Percentiles rank a stretch among this genome's conserved stretches.
Conservation (phyloP, 192 early-diverging fungal genomes). For the Rhizophagus clarus region DNA sequence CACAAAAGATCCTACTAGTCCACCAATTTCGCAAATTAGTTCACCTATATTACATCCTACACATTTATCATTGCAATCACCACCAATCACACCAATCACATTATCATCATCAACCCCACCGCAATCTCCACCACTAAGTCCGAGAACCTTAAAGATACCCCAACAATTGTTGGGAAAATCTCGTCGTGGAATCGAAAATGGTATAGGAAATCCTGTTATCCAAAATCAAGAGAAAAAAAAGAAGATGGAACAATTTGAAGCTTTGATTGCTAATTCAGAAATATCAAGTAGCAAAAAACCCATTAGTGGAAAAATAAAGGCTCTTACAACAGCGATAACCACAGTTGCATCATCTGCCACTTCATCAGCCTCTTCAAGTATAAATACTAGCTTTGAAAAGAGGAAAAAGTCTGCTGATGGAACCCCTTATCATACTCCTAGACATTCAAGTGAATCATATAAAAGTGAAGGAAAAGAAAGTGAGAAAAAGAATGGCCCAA, state of each 20-base stretch:
- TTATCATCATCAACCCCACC: constrained; percentile 4
- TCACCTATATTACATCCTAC: neutral
- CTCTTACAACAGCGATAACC: neutral
- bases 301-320: constrained; percentile 2
- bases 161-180: neutral
- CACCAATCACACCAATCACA: neutral
- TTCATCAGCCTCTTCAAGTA: neutral
- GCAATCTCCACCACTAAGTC: constrained; percentile 31
- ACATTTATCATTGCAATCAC: neutral
- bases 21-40: neutral
- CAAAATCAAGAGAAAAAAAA: constrained; percentile 13
- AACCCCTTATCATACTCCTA: neutral
- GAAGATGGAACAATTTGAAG: constrained; percentile 28
- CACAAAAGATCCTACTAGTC: neutral
- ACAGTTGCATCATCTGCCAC: neutral
- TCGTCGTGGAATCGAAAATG: neutral
- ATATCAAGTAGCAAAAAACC: neutral
- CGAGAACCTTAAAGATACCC: neutral
- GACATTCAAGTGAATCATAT: neutral
- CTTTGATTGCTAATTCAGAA: constrained; percentile 13
- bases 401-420: neutral
- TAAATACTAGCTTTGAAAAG: neutral
- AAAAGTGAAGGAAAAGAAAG: neutral
- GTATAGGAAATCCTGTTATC: neutral
- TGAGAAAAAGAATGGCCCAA: neutral